A percentile compares a stretch with the other conserved stretches of the same genome.
These are phyloP conservation scores for Osmanthus fragrans DNA, from an alignment of 257 asterid genomes.

Conservation along the genomic window DNA sequence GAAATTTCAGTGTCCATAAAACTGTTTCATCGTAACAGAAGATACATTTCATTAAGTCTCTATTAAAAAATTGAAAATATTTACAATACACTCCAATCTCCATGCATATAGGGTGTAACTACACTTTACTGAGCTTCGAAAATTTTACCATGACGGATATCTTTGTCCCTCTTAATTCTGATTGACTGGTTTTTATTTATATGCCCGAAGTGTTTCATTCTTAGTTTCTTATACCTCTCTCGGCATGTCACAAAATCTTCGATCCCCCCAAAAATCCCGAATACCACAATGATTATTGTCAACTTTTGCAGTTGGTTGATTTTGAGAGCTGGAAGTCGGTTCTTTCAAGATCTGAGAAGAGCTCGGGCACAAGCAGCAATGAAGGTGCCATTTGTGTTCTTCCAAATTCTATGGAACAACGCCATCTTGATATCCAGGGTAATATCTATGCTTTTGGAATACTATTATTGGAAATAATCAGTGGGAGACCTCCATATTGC, in stretches of 20 bases:
- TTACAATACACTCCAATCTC: neutral
- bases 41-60: neutral
- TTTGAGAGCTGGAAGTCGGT: constrained; percentile 91
- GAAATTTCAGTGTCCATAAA: too few relatives aligned
- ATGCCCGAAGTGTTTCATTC: too few relatives aligned
- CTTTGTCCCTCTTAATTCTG: neutral
- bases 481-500: constrained; percentile 88
- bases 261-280: neutral
- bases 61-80: too few relatives aligned
- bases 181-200: neutral
- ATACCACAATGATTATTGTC: neutral
- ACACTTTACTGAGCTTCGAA: neutral
- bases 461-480: constrained; percentile 77
- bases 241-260: neutral
- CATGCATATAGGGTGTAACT: neutral
- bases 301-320: constrained; percentile 72
- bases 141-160: neutral
- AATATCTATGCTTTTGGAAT: constrained; percentile 83
- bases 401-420: constrained; percentile 72
- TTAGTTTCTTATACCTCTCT: neutral
- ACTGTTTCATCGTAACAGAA: neutral
- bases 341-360: constrained; percentile 80
- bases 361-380: constrained; percentile 65
- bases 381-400: constrained; percentile 82
- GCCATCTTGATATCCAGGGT: constrained; percentile 67